These are phyloP conservation scores for Alternaria atra DNA, from an alignment of 2,329 filamentous ascomycete genomes.

Conservation along the genomic window DNA sequence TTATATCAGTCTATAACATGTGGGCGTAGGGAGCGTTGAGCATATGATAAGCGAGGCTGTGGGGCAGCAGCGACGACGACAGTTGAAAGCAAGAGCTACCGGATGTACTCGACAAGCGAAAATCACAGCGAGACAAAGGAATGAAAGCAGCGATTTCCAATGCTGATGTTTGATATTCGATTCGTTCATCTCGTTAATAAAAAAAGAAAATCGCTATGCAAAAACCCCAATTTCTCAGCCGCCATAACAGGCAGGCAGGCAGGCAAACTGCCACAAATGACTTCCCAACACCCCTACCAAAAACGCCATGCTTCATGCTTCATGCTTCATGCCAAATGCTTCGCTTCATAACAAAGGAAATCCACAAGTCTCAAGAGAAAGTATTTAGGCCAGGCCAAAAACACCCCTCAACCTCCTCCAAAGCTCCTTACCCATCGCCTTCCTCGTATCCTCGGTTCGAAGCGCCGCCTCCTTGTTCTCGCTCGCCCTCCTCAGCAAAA, in stretches of 20 bases:
- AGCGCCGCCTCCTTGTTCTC: constrained; percentile 70
- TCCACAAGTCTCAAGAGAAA: not conserved
- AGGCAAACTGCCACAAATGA: not conserved
- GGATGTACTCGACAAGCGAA: not conserved
- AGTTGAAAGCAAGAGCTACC: not conserved
- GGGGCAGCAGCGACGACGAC: not conserved
- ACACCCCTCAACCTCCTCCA: constrained; percentile 48
- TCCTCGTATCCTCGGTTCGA: constrained; percentile 62
- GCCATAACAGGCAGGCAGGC: not conserved
- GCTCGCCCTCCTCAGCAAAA: constrained; percentile 65
- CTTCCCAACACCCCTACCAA: not conserved
- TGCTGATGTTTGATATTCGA: not conserved
- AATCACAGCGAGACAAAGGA: not conserved
- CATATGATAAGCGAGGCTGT: not conserved
- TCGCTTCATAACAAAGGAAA: not conserved
- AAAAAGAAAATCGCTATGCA: not conserved
- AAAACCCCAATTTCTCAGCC: not conserved
- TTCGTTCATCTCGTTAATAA: not conserved
- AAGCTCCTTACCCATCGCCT: constrained; percentile 62
- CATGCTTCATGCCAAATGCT: constrained; percentile 5
- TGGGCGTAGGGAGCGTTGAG: not conserved
- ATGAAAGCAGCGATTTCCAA: not conserved
- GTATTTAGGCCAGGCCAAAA: constrained; percentile 33
- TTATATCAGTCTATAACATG: not conserved
- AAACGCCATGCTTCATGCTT: not conserved